Base-by-base conservation (phyloP, 345 rosid genomes). In the Schrenkiella parvula region DNA sequence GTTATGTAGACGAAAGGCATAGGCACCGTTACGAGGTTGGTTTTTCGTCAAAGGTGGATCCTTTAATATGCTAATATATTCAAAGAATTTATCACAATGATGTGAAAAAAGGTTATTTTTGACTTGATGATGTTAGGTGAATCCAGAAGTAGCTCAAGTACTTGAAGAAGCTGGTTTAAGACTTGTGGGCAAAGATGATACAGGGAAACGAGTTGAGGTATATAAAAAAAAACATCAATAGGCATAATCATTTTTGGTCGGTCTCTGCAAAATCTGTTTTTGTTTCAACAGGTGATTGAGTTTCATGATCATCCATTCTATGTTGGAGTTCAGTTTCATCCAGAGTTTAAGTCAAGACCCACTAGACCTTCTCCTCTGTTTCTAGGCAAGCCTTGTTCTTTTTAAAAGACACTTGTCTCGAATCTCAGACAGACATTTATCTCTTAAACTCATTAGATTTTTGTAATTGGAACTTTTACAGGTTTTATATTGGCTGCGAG, bases 21-120 rank as follows among this genome's bases (percentile, higher is more conserved):
- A 85, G 98, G 5, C 98, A 93, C 65, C 84, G 98, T 82, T 93
- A 93, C 44, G 97, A 93, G 98, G 98, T 93, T 74, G 44, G 80
- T 66, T 60, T 19, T 74, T 22, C 68, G 52, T 17, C 26, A 25
- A 8, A 17, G 41, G 41, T 44, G n/a, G 54, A 28, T 73, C n/a
- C 22, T 65, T 31, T 3, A 10, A 21, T 64, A 21, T 21, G 4
- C 10, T 11, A n/a, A 5, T 44, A 15, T 35, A 62, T 59, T 44
- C 17, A 57, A 19, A 56, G 23, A 25, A 21, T n/a, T 55, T 13
- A 63, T 53, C 43, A 44, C 28, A 64, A 18, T 53, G 67, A 64
- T 54, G 66, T 64, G 58, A 48, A 57, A 38, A 31, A 31, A 31
- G 37, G 38, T 67, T n/a, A n/a, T 25, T 44, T 28, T 50, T 14